A percentile compares a stretch with the other conserved stretches of the same genome.
Evolutionary conservation across 2,329 filamentous ascomycete genomes (phyloP).

Genomic region (Curvularia hawaiiensis): DNA sequence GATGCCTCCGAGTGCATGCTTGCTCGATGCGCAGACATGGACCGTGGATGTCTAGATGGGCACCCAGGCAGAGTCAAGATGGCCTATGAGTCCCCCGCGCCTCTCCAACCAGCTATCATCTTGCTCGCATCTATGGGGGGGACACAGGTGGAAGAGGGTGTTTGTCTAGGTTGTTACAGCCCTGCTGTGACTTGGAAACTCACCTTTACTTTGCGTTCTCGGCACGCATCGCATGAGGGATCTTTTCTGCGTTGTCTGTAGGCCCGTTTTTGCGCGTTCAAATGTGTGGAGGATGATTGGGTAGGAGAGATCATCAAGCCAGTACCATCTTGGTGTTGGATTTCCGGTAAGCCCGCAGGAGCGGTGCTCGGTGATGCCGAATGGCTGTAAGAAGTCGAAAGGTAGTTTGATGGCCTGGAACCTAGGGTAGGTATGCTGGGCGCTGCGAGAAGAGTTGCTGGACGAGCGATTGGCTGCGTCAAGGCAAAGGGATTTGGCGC

Average conservation of each 20-base stretch:
- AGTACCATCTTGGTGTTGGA: conserved; percentile 38
- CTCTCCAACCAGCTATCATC: background rate
- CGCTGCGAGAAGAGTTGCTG: conserved; percentile 36
- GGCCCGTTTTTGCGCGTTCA: conserved; percentile 84
- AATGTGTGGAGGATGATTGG: conserved; percentile 53
- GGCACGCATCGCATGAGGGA: conserved; percentile 95
- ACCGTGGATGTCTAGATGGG: background rate
- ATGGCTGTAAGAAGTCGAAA: conserved; percentile 37
- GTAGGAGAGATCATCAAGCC: conserved; percentile 50
- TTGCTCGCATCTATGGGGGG: background rate
- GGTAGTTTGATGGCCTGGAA: conserved; percentile 42
- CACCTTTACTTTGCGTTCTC: conserved; percentile 76
- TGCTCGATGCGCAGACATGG: background rate
- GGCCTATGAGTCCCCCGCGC: background rate
- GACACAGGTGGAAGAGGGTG: background rate
- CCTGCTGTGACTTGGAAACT: background rate
- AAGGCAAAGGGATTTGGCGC: conserved; percentile 41
- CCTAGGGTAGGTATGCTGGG: conserved; percentile 37
- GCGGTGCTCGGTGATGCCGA: conserved; percentile 46
- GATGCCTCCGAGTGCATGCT: background rate
- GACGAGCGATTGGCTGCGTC: conserved; percentile 29
- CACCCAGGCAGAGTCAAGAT: background rate
- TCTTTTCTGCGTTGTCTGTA: conserved; percentile 96
- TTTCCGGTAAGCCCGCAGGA: conserved; percentile 40
- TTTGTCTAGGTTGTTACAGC: background rate